Conservation (phyloP, 306 rosid genomes). For the Cucurbita ficifolia region DNA sequence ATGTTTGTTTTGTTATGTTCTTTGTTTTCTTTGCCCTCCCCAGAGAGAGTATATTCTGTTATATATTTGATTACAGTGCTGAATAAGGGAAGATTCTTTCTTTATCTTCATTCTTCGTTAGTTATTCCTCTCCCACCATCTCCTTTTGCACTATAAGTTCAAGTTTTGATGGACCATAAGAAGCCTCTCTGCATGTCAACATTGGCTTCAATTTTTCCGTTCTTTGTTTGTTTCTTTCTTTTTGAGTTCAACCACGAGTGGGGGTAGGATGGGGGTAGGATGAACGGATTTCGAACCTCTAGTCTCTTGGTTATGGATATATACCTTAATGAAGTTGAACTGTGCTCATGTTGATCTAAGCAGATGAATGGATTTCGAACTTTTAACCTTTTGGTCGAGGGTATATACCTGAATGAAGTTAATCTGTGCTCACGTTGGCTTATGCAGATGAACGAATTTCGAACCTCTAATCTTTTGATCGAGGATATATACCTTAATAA, state of each 20-base stretch:
- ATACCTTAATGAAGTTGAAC: too few species aligned
- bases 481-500: too few species aligned
- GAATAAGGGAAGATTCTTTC: constrained; percentile 2
- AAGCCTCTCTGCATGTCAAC: neutral
- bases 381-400: neutral
- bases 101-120: neutral
- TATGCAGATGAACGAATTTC: neutral
- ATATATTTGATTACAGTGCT: neutral
- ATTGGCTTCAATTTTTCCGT: too few species aligned
- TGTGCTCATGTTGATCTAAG: too few species aligned
- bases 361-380: neutral
- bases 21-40: neutral
- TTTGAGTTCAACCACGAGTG: neutral
- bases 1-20: neutral
- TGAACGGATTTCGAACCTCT: too few species aligned
- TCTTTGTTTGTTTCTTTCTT: neutral
- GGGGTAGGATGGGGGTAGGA: too few species aligned
- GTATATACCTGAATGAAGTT: neutral
- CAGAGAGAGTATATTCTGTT: constrained; percentile 4
- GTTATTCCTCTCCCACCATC: neutral
- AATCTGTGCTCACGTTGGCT: neutral
- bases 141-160: neutral
- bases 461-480: too few species aligned
- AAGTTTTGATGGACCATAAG: neutral
- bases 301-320: too few species aligned